These are phyloP conservation scores for Candida michaelii DNA, from an alignment of 805 yeast genomes.

Conservation along the genomic window DNA sequence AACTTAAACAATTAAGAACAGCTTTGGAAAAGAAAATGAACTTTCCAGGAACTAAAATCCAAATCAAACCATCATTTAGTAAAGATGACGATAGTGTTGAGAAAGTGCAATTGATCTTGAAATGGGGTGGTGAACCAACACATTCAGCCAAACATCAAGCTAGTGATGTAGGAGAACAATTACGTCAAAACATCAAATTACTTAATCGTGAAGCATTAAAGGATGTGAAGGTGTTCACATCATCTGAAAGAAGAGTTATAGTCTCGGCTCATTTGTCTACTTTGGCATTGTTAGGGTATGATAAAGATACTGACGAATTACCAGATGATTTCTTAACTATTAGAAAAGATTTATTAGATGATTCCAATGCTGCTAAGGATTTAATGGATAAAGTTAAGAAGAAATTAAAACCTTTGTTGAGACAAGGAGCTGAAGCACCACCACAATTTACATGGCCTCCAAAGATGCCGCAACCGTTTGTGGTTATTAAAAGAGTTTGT, in stretches of 20 bases:
- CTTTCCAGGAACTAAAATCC: slow-evolving; percentile 96
- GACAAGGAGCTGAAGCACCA: slow-evolving; percentile 97
- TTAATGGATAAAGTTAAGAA: slow-evolving; percentile 97
- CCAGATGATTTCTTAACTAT: slow-evolving; percentile 80
- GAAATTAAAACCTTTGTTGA: slow-evolving; percentile 86
- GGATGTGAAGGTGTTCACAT: slow-evolving; percentile 82
- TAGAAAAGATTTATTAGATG: slow-evolving; percentile 89
- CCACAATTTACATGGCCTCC: slow-evolving; percentile 99
- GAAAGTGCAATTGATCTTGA: slow-evolving; percentile 90
- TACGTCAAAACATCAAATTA: slow-evolving; percentile 86
- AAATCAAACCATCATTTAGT: slow-evolving; percentile 82
- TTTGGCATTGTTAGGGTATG: slow-evolving; percentile 67
- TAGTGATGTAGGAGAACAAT: slow-evolving; percentile 91
- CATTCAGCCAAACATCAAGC: slow-evolving; percentile 96
- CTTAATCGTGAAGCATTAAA: slow-evolving; percentile 81
- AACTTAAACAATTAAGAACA: slow-evolving; percentile 69
- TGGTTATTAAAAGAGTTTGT: slow-evolving; percentile 89
- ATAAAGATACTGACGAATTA: slow-evolving; percentile 46
- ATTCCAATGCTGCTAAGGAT: slow-evolving; percentile 96
- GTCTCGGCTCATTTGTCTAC: slow-evolving; percentile 90
- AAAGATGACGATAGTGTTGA: slow-evolving; percentile 71
- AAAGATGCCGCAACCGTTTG: slow-evolving; percentile 95
- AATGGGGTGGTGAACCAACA: slow-evolving; percentile 99
- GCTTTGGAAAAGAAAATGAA: slow-evolving; percentile 87
- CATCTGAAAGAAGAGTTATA: slow-evolving; percentile 92